Base-by-base conservation (phyloP, 352 stramenopile species). In the Phytophthora pisi region DNA sequence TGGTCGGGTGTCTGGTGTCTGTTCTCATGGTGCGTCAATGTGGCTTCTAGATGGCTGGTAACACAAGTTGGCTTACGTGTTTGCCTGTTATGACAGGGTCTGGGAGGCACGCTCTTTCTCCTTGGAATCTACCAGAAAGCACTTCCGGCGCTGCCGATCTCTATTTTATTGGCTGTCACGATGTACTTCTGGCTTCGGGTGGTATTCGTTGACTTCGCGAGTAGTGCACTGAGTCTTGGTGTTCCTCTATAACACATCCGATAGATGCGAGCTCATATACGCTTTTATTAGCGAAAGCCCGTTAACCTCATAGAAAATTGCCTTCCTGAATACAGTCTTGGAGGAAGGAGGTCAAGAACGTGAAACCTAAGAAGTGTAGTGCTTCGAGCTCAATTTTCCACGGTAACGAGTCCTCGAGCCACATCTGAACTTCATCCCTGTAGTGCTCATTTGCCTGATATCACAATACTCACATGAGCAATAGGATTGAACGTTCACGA, bases 61-160 rank as follows among this genome's bases (percentile, higher is more conserved):
- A 20, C 1, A 46, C 40, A 5, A 18, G 15, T 23, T 11, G 46
- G 24, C 77, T 75, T 5, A 70, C 45, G 18, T 16, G 3, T 66
- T 53, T 46, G 40, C 16, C 20, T 46, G 2, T 28, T 34, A n/a
- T 68, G 30, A 0, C 53, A 96, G 77, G 95, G 95, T 26, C 81
- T 99, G 13, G 88, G 90, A 38, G 91, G 86, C 8, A 99, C 97
- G 11, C 76, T 99, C 2, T 91, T 99, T 50, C 75, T 99, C 31
- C 82, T 99, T 30, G 91, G 90, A 10, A 87, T 99, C 9, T 98
- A 98, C 74, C 89, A 98, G 50, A 93, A 86, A 50, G 97, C 97
- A n/a, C 78, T 99, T 42, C 96, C 97, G 15, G 97, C 98, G 15
- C 75, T 99, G 34, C 98, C 98, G 8, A 99, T 99, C 55, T 96